Evolutionary conservation across 257 asterid species (phyloP).

Genomic region (Penstemon barbatus): DNA sequence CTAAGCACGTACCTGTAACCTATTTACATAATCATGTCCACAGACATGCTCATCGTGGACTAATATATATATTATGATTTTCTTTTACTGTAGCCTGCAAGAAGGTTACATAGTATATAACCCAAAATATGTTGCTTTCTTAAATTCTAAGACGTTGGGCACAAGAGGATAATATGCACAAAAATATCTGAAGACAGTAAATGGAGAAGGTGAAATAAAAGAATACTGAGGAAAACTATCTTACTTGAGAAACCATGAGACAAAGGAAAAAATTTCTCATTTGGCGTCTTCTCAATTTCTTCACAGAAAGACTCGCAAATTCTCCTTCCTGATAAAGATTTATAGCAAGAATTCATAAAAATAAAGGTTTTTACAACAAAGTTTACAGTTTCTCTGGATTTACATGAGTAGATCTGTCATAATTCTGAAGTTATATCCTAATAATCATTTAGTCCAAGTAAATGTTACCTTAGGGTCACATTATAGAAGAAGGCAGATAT

Average conservation of each 20-base stretch:
- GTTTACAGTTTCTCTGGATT: not conserved
- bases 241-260: conserved; percentile 98
- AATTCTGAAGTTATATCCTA: conserved; percentile 5
- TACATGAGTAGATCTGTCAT: conserved; percentile 15
- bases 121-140: not conserved
- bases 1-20: no score
- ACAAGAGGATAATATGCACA: not conserved
- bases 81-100: no score
- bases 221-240: conserved; percentile 21
- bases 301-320: conserved; percentile 70
- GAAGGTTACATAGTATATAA: not conserved
- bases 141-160: no score
- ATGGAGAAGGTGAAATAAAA: not conserved
- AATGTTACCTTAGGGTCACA: not conserved
- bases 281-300: conserved; percentile 85
- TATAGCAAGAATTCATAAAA: conserved; percentile 18
- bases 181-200: conserved; percentile 14
- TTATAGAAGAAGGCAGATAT: conserved; percentile 1
- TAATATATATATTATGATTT: no score
- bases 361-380: not conserved
- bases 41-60: not conserved
- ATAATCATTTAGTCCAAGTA: not conserved
- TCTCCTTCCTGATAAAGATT: conserved; percentile 76
- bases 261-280: conserved; percentile 85
- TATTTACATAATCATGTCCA: not conserved